Evolutionary conservation across 2,329 filamentous ascomycete genomes (phyloP).

Genomic region (Xylaria sp.): DNA sequence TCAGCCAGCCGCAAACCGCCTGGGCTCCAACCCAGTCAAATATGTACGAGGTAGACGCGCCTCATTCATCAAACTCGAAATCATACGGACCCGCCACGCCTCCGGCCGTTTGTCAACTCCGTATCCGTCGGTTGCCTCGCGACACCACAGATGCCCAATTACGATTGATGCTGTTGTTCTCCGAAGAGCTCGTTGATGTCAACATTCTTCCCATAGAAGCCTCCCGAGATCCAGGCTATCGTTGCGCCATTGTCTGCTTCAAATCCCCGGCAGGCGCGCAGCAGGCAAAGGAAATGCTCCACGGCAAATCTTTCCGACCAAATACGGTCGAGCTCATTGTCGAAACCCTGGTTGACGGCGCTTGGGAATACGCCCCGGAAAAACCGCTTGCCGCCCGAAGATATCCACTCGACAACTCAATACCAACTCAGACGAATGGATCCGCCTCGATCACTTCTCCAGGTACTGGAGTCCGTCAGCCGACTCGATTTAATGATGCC

Average conservation of each 20-base stretch:
- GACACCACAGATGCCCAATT: constrained; percentile 51
- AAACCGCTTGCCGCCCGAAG: constrained; percentile 35
- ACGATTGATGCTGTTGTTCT: constrained; percentile 54
- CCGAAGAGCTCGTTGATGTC: constrained; percentile 48
- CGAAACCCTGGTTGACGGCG: constrained; percentile 48
- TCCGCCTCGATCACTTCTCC: constrained; percentile 41
- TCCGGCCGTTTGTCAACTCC: constrained; percentile 38
- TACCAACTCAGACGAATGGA: constrained; percentile 38
- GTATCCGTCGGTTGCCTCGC: constrained; percentile 50
- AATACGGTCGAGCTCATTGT: constrained; percentile 54
- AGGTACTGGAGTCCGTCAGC: constrained; percentile 45
- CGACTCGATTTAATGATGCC: constrained; percentile 55
- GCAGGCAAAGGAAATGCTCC: constrained; percentile 52
- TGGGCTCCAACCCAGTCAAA: constrained; percentile 31
- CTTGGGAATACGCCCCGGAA: constrained; percentile 12
- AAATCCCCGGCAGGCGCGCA: constrained; percentile 47
- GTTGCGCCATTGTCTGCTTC: constrained; percentile 50
- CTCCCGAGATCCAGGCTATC: constrained; percentile 46
- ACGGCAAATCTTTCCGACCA: constrained; percentile 49
- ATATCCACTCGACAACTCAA: constrained; percentile 46
- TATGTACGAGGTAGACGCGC: constrained; percentile 40
- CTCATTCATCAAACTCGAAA: constrained; percentile 31
- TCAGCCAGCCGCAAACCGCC: constrained; percentile 38
- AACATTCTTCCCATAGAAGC: constrained; percentile 47
- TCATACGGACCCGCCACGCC: constrained; percentile 35